Evolutionary conservation across 805 yeast genomes (phyloP).

Genomic region (Maudiozyma pseudohumilis): DNA sequence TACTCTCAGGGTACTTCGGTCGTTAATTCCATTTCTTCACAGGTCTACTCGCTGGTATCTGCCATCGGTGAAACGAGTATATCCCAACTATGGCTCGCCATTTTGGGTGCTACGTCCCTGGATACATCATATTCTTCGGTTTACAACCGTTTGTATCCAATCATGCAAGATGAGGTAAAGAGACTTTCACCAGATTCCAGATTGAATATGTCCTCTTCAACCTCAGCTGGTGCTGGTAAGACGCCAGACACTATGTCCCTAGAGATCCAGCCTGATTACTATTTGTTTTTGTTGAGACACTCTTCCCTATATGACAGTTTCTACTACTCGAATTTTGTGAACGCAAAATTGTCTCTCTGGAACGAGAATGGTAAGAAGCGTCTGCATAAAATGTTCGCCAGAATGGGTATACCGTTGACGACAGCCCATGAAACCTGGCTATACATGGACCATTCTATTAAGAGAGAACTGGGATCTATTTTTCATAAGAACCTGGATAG

Average conservation of each 20-base stretch:
- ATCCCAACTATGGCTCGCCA: conserved; percentile 73
- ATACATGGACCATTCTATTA: conserved; percentile 73
- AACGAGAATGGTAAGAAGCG: conserved; percentile 83
- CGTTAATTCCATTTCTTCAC: conserved; percentile 64
- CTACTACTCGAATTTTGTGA: conserved; percentile 81
- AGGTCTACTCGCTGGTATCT: conserved; percentile 69
- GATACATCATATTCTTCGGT: conserved; percentile 66
- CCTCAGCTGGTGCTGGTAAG: conserved; percentile 14
- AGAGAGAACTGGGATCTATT: conserved; percentile 58
- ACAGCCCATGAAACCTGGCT: conserved; percentile 91
- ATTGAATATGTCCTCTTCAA: conserved; percentile 11
- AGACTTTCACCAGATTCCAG: conserved; percentile 43
- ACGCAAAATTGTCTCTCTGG: conserved; percentile 81
- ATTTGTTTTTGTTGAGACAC: conserved; percentile 76
- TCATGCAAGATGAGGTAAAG: conserved; percentile 71
- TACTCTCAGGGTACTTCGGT: conserved; percentile 78
- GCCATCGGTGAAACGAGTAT: conserved; percentile 69
- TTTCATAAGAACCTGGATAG: conserved; percentile 60
- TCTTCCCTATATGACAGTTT: conserved; percentile 91
- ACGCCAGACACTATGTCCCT: conserved; percentile 39
- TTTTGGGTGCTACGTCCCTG: conserved; percentile 78
- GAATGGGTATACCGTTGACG: conserved; percentile 86
- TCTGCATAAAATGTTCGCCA: conserved; percentile 84
- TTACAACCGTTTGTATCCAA: conserved; percentile 60
- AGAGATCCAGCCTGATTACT: conserved; percentile 71